Conservation (phyloP, 1,139 yeast genomes). For the Candida smagusa region DNA sequence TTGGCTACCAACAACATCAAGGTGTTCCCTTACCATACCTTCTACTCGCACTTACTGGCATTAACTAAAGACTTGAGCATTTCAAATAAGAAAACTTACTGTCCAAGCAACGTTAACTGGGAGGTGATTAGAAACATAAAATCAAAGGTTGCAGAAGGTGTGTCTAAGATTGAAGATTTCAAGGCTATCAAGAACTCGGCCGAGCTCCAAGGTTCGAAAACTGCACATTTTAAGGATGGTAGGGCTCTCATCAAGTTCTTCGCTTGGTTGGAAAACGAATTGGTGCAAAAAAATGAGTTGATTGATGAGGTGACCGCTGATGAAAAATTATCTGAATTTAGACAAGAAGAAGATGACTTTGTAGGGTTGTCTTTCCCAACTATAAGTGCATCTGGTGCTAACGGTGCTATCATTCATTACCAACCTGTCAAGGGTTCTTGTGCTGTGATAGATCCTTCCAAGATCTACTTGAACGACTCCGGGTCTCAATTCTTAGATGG, state of each 20-base stretch:
- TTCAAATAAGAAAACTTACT: conserved; percentile 44
- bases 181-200: conserved; percentile 74
- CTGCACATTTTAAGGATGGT: conserved; percentile 86
- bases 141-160: conserved; percentile 38
- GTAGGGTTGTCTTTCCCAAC: conserved; percentile 88
- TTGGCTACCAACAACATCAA: conserved; percentile 38
- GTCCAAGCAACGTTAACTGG: conserved; percentile 78
- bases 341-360: conserved; percentile 60
- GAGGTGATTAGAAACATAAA: conserved; percentile 60
- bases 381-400: conserved; percentile 88
- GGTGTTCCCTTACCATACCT: conserved; percentile 50
- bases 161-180: conserved; percentile 65
- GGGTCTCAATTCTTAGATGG: conserved; percentile 96
- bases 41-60: conserved; percentile 53
- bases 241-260: conserved; percentile 74
- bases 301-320: conserved; percentile 83
- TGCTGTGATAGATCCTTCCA: conserved; percentile 67
- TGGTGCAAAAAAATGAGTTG: conserved; percentile 51
- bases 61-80: conserved; percentile 41
- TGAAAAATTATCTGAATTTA: conserved; percentile 59
- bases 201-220: conserved; percentile 73
- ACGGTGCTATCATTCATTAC: conserved; percentile 92
- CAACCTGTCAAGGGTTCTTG: conserved; percentile 63
- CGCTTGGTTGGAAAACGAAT: conserved; percentile 79
- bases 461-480: conserved; percentile 83